Conservation (phyloP, 352 stramenopile genomes). For the Pythium dissimile region DNA sequence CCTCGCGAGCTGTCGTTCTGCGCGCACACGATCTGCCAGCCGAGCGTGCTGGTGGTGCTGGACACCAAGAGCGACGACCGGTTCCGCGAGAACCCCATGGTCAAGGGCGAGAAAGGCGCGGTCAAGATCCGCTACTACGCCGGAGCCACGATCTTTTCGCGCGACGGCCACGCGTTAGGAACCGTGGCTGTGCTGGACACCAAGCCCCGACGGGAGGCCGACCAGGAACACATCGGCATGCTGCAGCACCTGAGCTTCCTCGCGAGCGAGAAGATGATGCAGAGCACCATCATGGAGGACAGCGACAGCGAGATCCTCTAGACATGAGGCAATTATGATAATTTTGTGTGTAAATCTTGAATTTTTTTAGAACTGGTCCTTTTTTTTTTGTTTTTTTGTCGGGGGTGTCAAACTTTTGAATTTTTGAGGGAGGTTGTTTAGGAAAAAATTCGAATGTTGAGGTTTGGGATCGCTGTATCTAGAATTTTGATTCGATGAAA, state of each 20-base stretch:
- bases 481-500: no score
- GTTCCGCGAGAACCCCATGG: slow-evolving; percentile 86
- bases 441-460: no score
- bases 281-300: slow-evolving; percentile 75
- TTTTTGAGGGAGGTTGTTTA: no score
- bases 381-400: slow-evolving; percentile 1
- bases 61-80: slow-evolving; percentile 85
- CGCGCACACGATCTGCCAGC: slow-evolving; percentile 82
- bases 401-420: not conserved
- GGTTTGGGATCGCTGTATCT: no score
- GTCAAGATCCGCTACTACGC: slow-evolving; percentile 88
- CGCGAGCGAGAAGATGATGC: slow-evolving; percentile 85
- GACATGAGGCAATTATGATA: slow-evolving; percentile 9
- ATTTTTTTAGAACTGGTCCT: slow-evolving; percentile 7
- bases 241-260: slow-evolving; percentile 85
- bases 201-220: slow-evolving; percentile 67
- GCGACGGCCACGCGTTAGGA: slow-evolving; percentile 70
- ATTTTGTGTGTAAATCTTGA: slow-evolving; percentile 6
- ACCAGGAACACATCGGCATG: slow-evolving; percentile 86
- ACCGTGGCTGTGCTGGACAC: slow-evolving; percentile 85
- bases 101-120: slow-evolving; percentile 77
- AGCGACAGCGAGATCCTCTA: slow-evolving; percentile 79
- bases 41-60: slow-evolving; percentile 74
- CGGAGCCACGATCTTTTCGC: slow-evolving; percentile 78
- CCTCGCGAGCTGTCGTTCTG: slow-evolving; percentile 83